phyloP scores from a whole-genome alignment of 805 yeast genomes.

The Barnettozyma californica region DNA sequence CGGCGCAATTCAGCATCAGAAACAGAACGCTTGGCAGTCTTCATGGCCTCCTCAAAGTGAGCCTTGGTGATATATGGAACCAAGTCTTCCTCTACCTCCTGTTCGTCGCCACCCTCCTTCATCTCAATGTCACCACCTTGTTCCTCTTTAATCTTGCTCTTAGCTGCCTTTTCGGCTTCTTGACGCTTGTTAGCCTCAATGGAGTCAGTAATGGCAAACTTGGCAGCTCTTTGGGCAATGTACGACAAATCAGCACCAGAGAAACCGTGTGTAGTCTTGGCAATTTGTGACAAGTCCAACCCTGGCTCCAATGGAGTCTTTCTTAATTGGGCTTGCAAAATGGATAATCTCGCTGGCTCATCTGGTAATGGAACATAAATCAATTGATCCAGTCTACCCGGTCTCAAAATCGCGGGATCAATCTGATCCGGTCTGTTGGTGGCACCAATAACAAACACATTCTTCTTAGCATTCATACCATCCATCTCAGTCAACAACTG shows the following conservation, averaged over 20 bases:
- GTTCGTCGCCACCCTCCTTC: constrained; percentile 27
- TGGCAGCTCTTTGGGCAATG: constrained; percentile 98
- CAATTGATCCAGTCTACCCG: constrained; percentile 98
- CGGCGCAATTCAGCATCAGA: constrained; percentile 97
- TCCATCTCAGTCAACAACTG: constrained; percentile 98
- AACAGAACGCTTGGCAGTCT: constrained; percentile 96
- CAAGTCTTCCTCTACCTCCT: constrained; percentile 70
- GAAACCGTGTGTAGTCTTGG: constrained; percentile 94
- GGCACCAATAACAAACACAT: constrained; percentile 98
- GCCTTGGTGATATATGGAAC: constrained; percentile 92
- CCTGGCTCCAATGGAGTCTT: constrained; percentile 99
- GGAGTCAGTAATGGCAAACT: constrained; percentile 96
- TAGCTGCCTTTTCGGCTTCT: constrained; percentile 41
- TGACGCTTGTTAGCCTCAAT: constrained; percentile 71
- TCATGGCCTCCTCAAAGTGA: constrained; percentile 99
- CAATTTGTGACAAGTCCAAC: constrained; percentile 78
- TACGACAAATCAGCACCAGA: constrained; percentile 98
- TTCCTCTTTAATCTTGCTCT: constrained; percentile 33
- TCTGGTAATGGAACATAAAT: constrained; percentile 98
- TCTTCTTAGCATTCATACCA: constrained; percentile 99
- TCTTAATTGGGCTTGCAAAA: constrained; percentile 92
- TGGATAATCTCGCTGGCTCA: constrained; percentile 88
- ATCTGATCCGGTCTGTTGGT: constrained; percentile 99
- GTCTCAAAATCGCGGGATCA: constrained; percentile 96
- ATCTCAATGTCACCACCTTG: constrained; percentile 50